Evolutionary conservation across 768 basidiomycete genomes (phyloP).

Genomic region (Ramaria sp.): DNA sequence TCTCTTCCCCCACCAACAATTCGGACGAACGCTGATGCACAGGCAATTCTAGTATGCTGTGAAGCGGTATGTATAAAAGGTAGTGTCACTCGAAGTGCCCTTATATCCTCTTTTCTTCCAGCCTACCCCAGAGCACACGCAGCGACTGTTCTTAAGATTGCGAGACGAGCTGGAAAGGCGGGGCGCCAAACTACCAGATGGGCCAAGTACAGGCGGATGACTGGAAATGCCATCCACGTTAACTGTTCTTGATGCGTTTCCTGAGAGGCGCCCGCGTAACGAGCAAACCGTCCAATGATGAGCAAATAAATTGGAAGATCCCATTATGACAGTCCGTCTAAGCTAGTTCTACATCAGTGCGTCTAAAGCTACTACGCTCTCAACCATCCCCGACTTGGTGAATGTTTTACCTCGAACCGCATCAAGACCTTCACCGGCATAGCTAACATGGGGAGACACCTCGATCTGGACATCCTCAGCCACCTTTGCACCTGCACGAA

Average conservation of each 20-base stretch:
- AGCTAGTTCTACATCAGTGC: conserved; percentile 37
- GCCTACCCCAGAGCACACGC: conserved; percentile 78
- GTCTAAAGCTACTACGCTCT: conserved; percentile 59
- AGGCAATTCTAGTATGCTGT: conserved; percentile 44
- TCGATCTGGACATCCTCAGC: conserved; percentile 76
- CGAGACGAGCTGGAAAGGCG: conserved; percentile 78
- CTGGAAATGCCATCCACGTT: neutral
- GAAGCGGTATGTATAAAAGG: conserved; percentile 54
- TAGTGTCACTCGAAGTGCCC: neutral
- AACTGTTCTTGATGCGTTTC: neutral
- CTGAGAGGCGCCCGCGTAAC: neutral
- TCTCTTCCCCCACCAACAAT: neutral
- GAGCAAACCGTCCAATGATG: neutral
- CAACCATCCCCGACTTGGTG: conserved; percentile 62
- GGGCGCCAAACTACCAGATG: conserved; percentile 26
- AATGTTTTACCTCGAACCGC: conserved; percentile 67
- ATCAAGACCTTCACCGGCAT: conserved; percentile 87
- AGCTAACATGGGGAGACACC: conserved; percentile 78
- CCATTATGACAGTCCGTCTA: conserved; percentile 5
- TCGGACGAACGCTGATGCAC: neutral
- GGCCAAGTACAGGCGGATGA: conserved; percentile 3
- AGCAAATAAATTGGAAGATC: neutral
- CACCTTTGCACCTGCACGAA: conserved; percentile 65
- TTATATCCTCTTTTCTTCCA: conserved; percentile 21
- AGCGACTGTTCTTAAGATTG: conserved; percentile 68